Base-by-base conservation (phyloP, 495 filamentous ascomycete species). In the Diplogelasinospora grovesii region DNA sequence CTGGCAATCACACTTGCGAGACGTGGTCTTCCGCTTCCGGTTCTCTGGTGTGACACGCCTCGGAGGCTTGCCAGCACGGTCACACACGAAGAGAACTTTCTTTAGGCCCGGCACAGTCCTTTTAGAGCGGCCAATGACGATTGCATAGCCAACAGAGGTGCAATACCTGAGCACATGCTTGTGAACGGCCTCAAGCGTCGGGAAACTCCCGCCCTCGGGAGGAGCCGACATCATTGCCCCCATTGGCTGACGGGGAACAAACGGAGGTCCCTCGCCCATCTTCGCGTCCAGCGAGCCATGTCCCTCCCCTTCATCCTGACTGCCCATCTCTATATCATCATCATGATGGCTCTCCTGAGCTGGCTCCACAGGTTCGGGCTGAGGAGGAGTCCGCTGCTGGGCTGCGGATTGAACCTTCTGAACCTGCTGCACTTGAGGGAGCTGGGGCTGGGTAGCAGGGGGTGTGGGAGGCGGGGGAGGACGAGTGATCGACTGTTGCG, bases 41-140 rank as follows among this genome's bases (percentile, higher is more conserved):
- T 65, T 58, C 49, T 74, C 72, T 1, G 71, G 70, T 36, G 60
- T 68, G 25, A 77, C 71, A 8, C 69, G 64, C 22, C 57, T 67
- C 13, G 69, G 69, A n/a, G 69, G 69, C 28, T 68, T 74, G 14
- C 73, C 73, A 2, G 72, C 72, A 26, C 71, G 65, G 49, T 77
- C 73, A 49, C 73, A 77, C 13, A 75, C 72, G 38, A 77, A 69
- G 11, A 77, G 65, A 8, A 77, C 73, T 53, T 77, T 77, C 43
- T 77, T 77, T 14, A 77, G 52, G 5, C 73, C 73, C 3, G 68
- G 68, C 4, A 74, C 65, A 19, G 73, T 77, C 53, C 75, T 75
- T 49, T 77, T 77, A 3, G 72, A 75, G 20, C 73, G 59, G 2
- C 73, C 73, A 36, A 77, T 77, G 39, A 77, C 73, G 18, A 75